Conservation (phyloP, 2,329 filamentous ascomycete species). For the Hypoxylon sp. region DNA sequence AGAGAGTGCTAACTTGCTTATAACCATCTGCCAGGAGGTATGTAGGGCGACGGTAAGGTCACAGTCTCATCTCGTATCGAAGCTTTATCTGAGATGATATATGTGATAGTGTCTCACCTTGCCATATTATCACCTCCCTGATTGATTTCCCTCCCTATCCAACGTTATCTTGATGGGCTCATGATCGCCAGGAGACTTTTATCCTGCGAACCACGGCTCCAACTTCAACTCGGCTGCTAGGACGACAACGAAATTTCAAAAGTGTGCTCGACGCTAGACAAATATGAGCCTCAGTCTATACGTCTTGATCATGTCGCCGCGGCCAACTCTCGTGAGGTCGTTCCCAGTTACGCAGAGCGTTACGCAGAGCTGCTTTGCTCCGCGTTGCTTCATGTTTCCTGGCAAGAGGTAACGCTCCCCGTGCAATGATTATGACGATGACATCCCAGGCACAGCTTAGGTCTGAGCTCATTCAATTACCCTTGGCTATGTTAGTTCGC, state of each 20-base stretch:
- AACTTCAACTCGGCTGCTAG: slow-evolving; percentile 62
- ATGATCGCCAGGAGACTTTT: slow-evolving; percentile 51
- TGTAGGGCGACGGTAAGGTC: not conserved
- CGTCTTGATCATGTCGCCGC: slow-evolving; percentile 50
- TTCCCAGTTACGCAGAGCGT: slow-evolving; percentile 53
- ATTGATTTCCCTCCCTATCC: slow-evolving; percentile 43
- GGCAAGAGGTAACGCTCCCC: slow-evolving; percentile 49
- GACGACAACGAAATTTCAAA: slow-evolving; percentile 63
- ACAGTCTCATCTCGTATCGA: not conserved
- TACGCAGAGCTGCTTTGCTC: slow-evolving; percentile 50
- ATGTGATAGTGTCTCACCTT: not conserved
- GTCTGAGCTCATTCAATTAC: slow-evolving; percentile 51
- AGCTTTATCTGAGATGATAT: not conserved
- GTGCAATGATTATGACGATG: slow-evolving; percentile 51
- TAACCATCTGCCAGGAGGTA: not conserved
- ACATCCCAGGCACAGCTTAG: slow-evolving; percentile 49
- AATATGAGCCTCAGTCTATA: slow-evolving; percentile 48
- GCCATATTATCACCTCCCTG: slow-evolving; percentile 2
- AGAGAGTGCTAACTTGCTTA: no score
- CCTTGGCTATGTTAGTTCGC: slow-evolving; percentile 41
- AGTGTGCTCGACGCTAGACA: slow-evolving; percentile 46
- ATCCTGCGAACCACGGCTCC: slow-evolving; percentile 53
- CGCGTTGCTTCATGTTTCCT: slow-evolving; percentile 49
- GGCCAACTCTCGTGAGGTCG: slow-evolving; percentile 50
- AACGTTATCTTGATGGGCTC: slow-evolving; percentile 49